phyloP scores from a whole-genome alignment of 106 monocot species.

The Acorus calamus region DNA sequence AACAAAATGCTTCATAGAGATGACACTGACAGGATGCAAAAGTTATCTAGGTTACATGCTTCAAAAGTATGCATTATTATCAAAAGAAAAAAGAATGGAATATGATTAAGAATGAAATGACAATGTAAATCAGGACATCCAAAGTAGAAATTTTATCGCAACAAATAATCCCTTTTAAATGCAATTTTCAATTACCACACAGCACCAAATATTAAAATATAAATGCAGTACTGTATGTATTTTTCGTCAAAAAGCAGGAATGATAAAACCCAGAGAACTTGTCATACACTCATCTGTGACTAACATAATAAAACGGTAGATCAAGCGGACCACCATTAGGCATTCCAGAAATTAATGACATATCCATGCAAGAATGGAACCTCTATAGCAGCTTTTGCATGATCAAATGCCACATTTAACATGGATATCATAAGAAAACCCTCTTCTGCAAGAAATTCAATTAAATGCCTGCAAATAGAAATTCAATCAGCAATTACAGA shows the following conservation, averaged over 20 bases:
- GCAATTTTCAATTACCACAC: too few relatives aligned
- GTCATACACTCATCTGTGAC: conserved; percentile 50
- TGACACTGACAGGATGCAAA: too few relatives aligned
- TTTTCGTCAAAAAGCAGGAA: background rate
- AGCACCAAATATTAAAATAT: too few relatives aligned
- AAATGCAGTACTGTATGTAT: too few relatives aligned
- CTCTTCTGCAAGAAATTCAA: conserved; percentile 72
- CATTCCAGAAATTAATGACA: conserved; percentile 30
- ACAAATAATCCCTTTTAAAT: too few relatives aligned
- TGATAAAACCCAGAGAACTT: background rate
- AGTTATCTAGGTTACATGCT: too few relatives aligned
- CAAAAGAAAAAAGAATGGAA: background rate
- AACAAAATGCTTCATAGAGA: too few relatives aligned
- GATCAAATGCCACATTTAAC: conserved; percentile 86
- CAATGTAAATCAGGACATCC: background rate
- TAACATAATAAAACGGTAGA: conserved; percentile 82
- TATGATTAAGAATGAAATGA: background rate
- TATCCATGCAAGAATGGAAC: conserved; percentile 60
- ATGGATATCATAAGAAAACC: conserved; percentile 82
- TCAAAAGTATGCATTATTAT: too few relatives aligned
- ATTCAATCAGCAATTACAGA: conserved; percentile 1
- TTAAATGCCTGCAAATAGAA: conserved; percentile 38
- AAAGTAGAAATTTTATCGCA: too few relatives aligned
- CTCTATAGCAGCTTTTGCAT: conserved; percentile 56
- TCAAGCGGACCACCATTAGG: conserved; percentile 26